These are phyloP conservation scores for Metschnikowia kunwiensis DNA, from an alignment of 805 yeast genomes.

Conservation along the genomic window DNA sequence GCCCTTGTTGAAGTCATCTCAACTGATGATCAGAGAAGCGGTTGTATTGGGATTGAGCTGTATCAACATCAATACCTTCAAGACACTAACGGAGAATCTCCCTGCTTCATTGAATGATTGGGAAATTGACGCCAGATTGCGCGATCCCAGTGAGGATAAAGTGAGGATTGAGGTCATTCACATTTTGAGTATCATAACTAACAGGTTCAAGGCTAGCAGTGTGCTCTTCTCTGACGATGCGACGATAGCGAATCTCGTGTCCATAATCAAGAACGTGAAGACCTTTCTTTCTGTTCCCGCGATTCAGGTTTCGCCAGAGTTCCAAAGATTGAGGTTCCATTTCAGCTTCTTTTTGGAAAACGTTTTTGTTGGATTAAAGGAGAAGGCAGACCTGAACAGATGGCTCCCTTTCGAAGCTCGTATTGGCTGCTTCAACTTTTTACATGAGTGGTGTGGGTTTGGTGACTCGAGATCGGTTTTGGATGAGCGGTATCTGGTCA, in stretches of 20 bases:
- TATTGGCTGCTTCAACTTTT: conserved; percentile 71
- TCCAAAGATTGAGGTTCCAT: conserved; percentile 74
- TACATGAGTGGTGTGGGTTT: conserved; percentile 94
- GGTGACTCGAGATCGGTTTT: conserved; percentile 64
- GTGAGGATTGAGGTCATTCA: conserved; percentile 77
- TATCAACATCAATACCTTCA: conserved; percentile 84
- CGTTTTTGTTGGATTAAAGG: conserved; percentile 56
- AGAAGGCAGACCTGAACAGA: conserved; percentile 35
- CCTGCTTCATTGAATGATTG: conserved; percentile 55
- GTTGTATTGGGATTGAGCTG: conserved; percentile 87
- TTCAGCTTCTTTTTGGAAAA: conserved; percentile 81
- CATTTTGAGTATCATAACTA: conserved; percentile 64
- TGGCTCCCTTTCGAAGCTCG: conserved; percentile 88
- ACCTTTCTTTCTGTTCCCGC: conserved; percentile 52
- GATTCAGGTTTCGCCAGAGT: conserved; percentile 64
- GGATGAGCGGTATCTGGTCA: conserved; percentile 60
- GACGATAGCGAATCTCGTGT: conserved; percentile 61
- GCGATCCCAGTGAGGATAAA: conserved; percentile 38
- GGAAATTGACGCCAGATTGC: conserved; percentile 35
- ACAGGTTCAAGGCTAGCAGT: conserved; percentile 51
- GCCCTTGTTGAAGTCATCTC: conserved; percentile 72
- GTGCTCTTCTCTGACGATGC: conserved; percentile 60
- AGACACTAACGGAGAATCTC: conserved; percentile 72
- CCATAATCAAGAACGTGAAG: conserved; percentile 60
- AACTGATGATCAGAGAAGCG: conserved; percentile 73